phyloP scores from a whole-genome alignment of 1,284 basidiomycete genomes.

The Clitocybe nebularis region DNA sequence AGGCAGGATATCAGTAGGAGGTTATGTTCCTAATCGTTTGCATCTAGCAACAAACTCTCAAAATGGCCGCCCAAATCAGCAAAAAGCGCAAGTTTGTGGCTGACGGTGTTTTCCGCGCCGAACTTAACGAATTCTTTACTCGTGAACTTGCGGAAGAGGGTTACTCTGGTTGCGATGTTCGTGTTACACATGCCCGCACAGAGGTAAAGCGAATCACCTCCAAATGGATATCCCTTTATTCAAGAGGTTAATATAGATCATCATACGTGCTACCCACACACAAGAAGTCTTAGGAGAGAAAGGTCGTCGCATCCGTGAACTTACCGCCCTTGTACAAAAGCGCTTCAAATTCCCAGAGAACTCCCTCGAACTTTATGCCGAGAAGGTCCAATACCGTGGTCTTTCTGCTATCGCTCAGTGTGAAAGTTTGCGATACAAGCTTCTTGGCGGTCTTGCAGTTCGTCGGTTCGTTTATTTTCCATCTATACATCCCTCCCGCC shows the following conservation, averaged over 20 bases:
- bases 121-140: conserved; percentile 98
- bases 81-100: conserved; percentile 99
- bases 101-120: conserved; percentile 97
- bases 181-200: conserved; percentile 98
- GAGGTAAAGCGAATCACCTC: conserved; percentile 51
- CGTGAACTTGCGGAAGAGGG: conserved; percentile 99
- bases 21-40: neutral
- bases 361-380: conserved; percentile 98
- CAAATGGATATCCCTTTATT: conserved; percentile 5
- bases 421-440: conserved; percentile 98
- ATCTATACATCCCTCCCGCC: neutral
- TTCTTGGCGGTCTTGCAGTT: conserved; percentile 98
- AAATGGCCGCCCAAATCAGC: conserved; percentile 84
- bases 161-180: conserved; percentile 99
- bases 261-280: conserved; percentile 99
- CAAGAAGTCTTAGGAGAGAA: conserved; percentile 99
- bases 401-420: conserved; percentile 98
- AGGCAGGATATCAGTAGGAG: neutral
- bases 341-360: conserved; percentile 99
- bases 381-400: conserved; percentile 99
- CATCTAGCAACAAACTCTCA: conserved; percentile 19
- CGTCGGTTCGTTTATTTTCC: conserved; percentile 88
- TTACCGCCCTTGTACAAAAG: conserved; percentile 98
- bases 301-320: conserved; percentile 98
- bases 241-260: conserved; percentile 62